Base-by-base conservation (phyloP, 345 rosid species). In the Limnanthes douglasii region DNA sequence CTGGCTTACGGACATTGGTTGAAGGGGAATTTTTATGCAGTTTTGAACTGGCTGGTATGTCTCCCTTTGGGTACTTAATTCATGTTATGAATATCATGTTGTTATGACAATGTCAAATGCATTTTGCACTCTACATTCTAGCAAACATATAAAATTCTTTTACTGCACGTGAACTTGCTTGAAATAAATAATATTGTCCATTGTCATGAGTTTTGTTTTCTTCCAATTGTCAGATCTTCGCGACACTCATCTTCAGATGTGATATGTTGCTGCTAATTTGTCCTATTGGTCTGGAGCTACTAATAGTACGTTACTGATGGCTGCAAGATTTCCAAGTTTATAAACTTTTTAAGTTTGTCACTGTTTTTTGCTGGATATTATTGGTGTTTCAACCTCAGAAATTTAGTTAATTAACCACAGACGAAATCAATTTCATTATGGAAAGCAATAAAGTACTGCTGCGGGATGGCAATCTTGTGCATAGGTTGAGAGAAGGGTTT, bases 1-100 rank as follows among this genome's bases (percentile, higher is more conserved):
- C 46, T 90, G 66, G 92, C 84, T 3, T 84, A 68, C 46, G 98
- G 92, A 31, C 41, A 59, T 54, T 90, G 78, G 95, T 41, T 90
- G 45, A 66, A 56, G 45, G 71, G 75, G 43, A 54, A 51, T 18
- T 64, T 62, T 59, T 77, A 84, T 72, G 48, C 71, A 23, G 62
- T 75, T 29, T 56, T 90, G 58, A 72, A 75, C 59, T 77, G 65
- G 64, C 75, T 90, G 94, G 98, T 90, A 72, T 30, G 50, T 45
- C 23, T 28, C n/a, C n/a, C n/a, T n/a, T n/a, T n/a, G n/a, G n/a
- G n/a, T n/a, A n/a, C n/a, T n/a, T n/a, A n/a, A n/a, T n/a, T n/a
- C n/a, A n/a, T n/a, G n/a, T n/a, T n/a, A n/a, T n/a, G n/a, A n/a
- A n/a, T n/a, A 35, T 47, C 12, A 9, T 22, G 21, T 21, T 23